phyloP scores from a whole-genome alignment of 2,329 filamentous ascomycete species.

The Colletotrichum viniferum region DNA sequence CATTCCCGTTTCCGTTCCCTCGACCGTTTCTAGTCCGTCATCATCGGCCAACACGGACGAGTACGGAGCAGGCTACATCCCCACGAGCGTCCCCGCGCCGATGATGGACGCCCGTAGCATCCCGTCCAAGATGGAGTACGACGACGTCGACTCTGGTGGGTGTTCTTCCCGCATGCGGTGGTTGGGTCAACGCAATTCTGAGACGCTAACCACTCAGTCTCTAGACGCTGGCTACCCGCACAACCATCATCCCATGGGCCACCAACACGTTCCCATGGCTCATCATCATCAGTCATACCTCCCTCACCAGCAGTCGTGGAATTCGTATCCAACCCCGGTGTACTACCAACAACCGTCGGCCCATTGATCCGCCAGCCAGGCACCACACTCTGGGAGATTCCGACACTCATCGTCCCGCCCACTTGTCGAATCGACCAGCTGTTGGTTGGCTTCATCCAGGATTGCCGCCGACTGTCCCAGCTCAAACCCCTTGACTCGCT shows the following conservation, averaged over 20 bases:
- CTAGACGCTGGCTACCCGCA: constrained; percentile 37
- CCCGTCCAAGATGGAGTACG: constrained; percentile 43
- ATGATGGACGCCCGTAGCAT: constrained; percentile 43
- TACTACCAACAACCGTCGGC: constrained; percentile 34
- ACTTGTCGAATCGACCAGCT: constrained; percentile 37
- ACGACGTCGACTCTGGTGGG: constrained; percentile 32
- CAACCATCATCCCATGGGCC: constrained; percentile 26
- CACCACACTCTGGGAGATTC: constrained; percentile 34
- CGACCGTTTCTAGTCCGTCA: constrained; percentile 56
- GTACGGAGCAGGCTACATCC: constrained; percentile 50
- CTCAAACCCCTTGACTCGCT: constrained; percentile 30
- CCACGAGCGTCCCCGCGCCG: constrained; percentile 51
- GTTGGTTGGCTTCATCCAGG: constrained; percentile 37
- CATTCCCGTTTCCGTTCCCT: constrained; percentile 48
- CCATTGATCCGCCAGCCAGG: constrained; percentile 30
- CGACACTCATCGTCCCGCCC: constrained; percentile 32
- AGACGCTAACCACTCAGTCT: constrained; percentile 32
- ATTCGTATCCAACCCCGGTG: constrained; percentile 20
- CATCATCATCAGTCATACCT: constrained; percentile 18
- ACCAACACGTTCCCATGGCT: constrained; percentile 19
- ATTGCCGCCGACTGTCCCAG: constrained; percentile 36
- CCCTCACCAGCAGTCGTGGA: constrained; percentile 24
- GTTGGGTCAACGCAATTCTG: constrained; percentile 24
- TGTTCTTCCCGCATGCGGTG: constrained; percentile 4
- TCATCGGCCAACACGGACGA: constrained; percentile 54